phyloP scores from a whole-genome alignment of 2,329 filamentous ascomycete species.

The Cucurbitaria berberidis region DNA sequence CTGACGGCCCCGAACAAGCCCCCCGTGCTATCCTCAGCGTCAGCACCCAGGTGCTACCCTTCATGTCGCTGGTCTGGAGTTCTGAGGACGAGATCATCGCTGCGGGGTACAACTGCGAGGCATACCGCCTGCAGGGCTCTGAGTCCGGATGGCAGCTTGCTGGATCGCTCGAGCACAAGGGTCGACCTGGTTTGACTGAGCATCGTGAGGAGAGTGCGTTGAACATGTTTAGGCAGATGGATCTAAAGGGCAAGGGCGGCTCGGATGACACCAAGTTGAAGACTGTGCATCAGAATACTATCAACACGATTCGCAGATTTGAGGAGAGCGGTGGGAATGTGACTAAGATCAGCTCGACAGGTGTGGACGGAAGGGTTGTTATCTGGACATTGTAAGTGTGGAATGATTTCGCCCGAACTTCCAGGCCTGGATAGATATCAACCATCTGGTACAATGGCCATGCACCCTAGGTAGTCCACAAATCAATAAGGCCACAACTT shows the following conservation, averaged over 20 bases:
- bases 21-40: conserved; percentile 90
- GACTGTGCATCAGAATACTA: conserved; percentile 96
- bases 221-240: conserved; percentile 99
- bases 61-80: conserved; percentile 92
- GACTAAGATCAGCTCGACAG: conserved; percentile 76
- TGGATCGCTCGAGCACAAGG: conserved; percentile 79
- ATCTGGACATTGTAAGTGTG: conserved; percentile 53
- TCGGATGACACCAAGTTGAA: conserved; percentile 90
- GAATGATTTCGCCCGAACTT: background rate
- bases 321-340: conserved; percentile 69
- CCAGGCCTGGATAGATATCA: background rate
- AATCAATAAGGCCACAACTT: too few relatives aligned
- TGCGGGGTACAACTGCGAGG: conserved; percentile 86
- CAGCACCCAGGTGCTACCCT: conserved; percentile 86
- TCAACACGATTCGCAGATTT: conserved; percentile 81
- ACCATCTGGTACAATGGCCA: background rate
- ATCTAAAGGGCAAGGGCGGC: conserved; percentile 81
- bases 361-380: conserved; percentile 57
- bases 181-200: conserved; percentile 63
- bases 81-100: conserved; percentile 92
- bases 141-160: conserved; percentile 82
- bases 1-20: conserved; percentile 85
- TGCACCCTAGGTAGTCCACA: too few relatives aligned
- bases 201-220: conserved; percentile 87
- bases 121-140: conserved; percentile 84